Conservation (phyloP, 257 asterid genomes). For the Vinca minor region DNA sequence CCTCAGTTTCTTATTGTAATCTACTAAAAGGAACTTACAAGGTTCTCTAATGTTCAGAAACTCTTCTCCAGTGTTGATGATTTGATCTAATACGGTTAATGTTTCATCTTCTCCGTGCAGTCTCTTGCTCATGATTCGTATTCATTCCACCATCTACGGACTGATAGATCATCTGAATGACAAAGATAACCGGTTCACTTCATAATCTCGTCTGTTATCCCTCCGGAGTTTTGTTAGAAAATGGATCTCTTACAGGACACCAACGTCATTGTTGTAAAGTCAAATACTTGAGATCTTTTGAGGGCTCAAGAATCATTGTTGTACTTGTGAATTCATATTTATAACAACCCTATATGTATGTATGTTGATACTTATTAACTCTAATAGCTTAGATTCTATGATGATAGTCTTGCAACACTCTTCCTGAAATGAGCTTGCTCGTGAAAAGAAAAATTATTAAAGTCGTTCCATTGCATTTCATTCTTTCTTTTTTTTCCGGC, state of each 20-base stretch:
- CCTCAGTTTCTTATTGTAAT: not conserved
- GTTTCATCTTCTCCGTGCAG: slow-evolving; percentile 34
- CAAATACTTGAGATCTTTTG: not conserved
- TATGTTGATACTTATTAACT: not conserved
- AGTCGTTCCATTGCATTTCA: too few species aligned
- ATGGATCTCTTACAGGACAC: not conserved
- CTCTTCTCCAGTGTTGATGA: not conserved
- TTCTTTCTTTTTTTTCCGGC: too few species aligned
- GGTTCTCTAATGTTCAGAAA: not conserved
- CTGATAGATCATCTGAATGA: slow-evolving; percentile 18
- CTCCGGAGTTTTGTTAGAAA: not conserved
- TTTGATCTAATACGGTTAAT: slow-evolving; percentile 12
- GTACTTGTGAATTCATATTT: not conserved
- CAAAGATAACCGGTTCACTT: slow-evolving; percentile 5
- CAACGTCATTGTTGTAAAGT: too few species aligned
- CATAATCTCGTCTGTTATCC: not conserved
- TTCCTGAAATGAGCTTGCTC: too few species aligned
- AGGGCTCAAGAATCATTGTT: not conserved
- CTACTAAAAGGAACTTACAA: too few species aligned
- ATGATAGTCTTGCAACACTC: too few species aligned
- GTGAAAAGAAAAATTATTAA: too few species aligned
- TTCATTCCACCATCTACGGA: slow-evolving; percentile 31
- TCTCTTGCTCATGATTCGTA: slow-evolving; percentile 71
- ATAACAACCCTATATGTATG: too few species aligned
- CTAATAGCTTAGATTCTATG: too few species aligned